These are phyloP conservation scores for Periconia sp. DNA, from an alignment of 2,329 filamentous ascomycete genomes.

Conservation along the genomic window DNA sequence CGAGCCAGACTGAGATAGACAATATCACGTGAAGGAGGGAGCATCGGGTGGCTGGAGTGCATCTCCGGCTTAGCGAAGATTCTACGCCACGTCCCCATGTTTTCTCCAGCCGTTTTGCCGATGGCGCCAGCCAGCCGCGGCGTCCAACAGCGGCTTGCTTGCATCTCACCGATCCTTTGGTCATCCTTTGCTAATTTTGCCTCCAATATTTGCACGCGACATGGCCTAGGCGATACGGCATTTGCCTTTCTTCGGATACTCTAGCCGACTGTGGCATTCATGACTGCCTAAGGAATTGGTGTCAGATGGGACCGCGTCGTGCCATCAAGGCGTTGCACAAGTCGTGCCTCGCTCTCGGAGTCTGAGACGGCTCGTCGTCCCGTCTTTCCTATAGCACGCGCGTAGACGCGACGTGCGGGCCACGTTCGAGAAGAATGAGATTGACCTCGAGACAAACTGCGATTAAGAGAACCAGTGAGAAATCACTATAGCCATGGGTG, in stretches of 20 bases:
- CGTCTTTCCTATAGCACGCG: slow-evolving; percentile 16
- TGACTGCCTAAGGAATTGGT: not conserved
- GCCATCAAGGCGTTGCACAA: slow-evolving; percentile 2
- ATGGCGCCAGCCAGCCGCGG: slow-evolving; percentile 2
- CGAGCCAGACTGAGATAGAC: not conserved
- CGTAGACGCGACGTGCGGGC: slow-evolving; percentile 4
- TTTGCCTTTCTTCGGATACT: no score
- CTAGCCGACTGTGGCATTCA: not conserved
- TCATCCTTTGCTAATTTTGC: not conserved
- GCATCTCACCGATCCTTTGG: no score
- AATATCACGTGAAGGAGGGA: slow-evolving; percentile 1
- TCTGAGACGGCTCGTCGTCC: slow-evolving; percentile 16
- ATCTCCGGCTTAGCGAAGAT: slow-evolving; percentile 5
- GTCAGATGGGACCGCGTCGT: not conserved
- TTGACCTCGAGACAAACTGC: not conserved
- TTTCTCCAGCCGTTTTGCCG: slow-evolving; percentile 11
- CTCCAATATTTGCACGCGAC: not conserved
- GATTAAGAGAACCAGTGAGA: no score
- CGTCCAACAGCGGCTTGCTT: not conserved
- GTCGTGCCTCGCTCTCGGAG: slow-evolving; percentile 10
- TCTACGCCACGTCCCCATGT: not conserved
- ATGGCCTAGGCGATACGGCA: not conserved
- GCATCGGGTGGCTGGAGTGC: slow-evolving; percentile 2
- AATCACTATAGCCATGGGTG: slow-evolving; percentile 6
- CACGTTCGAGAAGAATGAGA: slow-evolving; percentile 2